A percentile compares a stretch with the other conserved stretches of the same genome.
These are phyloP conservation scores for Lactarius trivialis DNA, from an alignment of 768 basidiomycete species.

Conservation along the genomic window DNA sequence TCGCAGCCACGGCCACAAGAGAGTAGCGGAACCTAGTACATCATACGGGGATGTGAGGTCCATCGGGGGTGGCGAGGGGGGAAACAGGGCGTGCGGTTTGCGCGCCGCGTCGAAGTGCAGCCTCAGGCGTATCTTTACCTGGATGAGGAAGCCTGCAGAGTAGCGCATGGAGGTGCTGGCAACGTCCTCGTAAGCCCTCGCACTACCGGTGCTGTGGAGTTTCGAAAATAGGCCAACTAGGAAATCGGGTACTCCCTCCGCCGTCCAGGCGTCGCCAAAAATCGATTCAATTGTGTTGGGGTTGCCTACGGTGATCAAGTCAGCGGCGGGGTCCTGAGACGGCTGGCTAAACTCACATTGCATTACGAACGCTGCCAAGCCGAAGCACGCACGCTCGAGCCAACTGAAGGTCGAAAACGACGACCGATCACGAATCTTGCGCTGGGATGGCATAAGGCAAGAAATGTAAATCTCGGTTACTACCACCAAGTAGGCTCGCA, in stretches of 20 bases:
- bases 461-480: background rate
- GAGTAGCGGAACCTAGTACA: background rate
- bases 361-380: slow-evolving; percentile 5
- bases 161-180: background rate
- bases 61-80: background rate
- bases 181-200: background rate
- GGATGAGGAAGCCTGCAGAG: slow-evolving; percentile 1
- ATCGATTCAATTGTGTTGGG: background rate
- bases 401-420: background rate
- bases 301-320: background rate
- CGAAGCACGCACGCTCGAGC: slow-evolving; percentile 8
- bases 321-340: background rate
- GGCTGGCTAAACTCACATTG: background rate
- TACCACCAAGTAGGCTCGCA: background rate
- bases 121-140: background rate
- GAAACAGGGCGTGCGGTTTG: too few relatives aligned
- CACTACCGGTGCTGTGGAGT: background rate
- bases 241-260: background rate
- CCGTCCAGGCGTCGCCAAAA: background rate
- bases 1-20: slow-evolving; percentile 6
- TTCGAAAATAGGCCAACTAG: background rate
- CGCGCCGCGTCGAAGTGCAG: background rate
- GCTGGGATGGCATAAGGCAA: background rate
- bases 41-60: background rate
- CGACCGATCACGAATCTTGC: background rate